Evolutionary conservation across 1,139 yeast genomes (phyloP).

Genomic region (Saccharomyces hybrid): DNA sequence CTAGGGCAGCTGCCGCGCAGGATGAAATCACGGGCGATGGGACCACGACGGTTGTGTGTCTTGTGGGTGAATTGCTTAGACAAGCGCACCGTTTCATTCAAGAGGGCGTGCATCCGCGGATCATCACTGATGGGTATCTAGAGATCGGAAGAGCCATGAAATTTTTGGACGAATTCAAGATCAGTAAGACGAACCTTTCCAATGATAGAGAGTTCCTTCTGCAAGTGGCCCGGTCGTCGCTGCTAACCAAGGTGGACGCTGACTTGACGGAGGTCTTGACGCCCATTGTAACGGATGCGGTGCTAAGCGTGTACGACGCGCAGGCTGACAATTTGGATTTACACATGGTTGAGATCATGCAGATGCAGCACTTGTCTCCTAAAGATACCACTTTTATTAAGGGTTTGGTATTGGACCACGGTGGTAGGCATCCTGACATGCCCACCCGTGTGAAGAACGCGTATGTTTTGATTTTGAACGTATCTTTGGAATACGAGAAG

Average conservation of each 20-base stretch:
- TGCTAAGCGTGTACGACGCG: constrained; percentile 56
- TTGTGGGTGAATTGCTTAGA: constrained; percentile 89
- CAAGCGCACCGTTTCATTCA: constrained; percentile 89
- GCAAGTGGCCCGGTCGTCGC: constrained; percentile 86
- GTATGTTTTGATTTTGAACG: constrained; percentile 77
- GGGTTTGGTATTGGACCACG: constrained; percentile 95
- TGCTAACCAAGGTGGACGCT: constrained; percentile 73
- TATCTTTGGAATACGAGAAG: constrained; percentile 92
- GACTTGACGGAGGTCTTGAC: constrained; percentile 75
- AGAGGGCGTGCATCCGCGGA: constrained; percentile 95
- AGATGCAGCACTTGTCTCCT: constrained; percentile 90
- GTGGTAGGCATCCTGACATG: constrained; percentile 99
- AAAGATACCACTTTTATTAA: constrained; percentile 74
- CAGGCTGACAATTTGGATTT: constrained; percentile 60
- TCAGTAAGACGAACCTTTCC: constrained; percentile 30
- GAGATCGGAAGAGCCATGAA: too few species aligned
- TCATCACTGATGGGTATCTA: constrained; percentile 90
- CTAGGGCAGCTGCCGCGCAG: constrained; percentile 97
- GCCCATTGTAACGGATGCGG: constrained; percentile 96
- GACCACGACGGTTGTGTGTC: constrained; percentile 91
- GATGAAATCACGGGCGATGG: constrained; percentile 99
- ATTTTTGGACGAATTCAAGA: constrained; percentile 56
- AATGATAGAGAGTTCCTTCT: constrained; percentile 77
- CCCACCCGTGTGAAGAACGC: constrained; percentile 84
- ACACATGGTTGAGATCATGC: constrained; percentile 97